Conservation (phyloP, 306 rosid species). For the Cucumis cinereus region DNA sequence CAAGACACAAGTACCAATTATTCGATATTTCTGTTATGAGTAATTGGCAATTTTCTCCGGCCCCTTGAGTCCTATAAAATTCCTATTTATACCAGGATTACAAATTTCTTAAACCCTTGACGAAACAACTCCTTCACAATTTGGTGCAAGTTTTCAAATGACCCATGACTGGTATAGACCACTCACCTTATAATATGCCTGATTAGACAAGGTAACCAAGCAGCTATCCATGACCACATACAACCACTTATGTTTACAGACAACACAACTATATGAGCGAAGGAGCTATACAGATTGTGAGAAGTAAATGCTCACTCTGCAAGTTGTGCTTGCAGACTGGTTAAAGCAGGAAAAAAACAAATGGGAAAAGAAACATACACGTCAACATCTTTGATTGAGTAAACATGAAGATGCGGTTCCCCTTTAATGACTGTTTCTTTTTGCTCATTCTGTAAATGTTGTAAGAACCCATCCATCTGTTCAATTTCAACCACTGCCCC, state of each 20-base stretch:
- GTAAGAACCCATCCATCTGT: conserved; percentile 80
- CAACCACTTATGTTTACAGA: not conserved
- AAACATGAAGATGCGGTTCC: conserved; percentile 55
- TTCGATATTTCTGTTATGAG: not conserved
- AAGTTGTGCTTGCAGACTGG: not conserved
- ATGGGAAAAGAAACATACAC: conserved; percentile 31
- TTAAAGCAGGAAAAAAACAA: not conserved
- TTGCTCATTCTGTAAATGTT: conserved; percentile 52
- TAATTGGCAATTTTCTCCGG: not conserved
- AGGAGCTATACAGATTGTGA: not conserved
- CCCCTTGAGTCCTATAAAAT: not conserved
- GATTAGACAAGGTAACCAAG: no score
- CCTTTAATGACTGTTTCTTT: conserved; percentile 45
- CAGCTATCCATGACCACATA: not conserved
- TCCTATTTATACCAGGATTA: not conserved
- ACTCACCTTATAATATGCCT: not conserved
- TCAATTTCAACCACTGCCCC: conserved; percentile 38
- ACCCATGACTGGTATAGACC: not conserved
- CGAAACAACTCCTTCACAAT: not conserved
- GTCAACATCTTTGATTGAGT: conserved; percentile 78
- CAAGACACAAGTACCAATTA: not conserved
- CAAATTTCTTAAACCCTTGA: not conserved
- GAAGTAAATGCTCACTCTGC: not conserved
- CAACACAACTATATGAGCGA: not conserved
- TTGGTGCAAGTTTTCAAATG: not conserved